Evolutionary conservation across 2,329 filamentous ascomycete species (phyloP).

Genomic region (Huntiella bhutanensis): DNA sequence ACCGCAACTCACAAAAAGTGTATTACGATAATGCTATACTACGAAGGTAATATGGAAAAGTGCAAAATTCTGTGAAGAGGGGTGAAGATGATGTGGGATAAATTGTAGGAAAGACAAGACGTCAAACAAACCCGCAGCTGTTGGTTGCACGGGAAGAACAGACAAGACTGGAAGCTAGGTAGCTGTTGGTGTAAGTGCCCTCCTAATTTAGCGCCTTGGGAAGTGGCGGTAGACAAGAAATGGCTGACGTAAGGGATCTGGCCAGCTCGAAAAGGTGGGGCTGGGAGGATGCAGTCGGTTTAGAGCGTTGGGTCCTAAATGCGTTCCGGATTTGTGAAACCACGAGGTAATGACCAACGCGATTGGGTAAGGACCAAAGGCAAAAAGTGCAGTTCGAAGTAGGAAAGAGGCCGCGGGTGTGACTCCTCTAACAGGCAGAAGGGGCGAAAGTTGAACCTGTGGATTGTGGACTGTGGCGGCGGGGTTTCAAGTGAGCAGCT

Average conservation of each 20-base stretch:
- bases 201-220: slow-evolving; percentile 1
- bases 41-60: not conserved
- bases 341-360: slow-evolving; percentile 9
- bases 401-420: not conserved
- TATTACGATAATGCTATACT: not conserved
- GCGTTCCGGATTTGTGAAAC: slow-evolving; percentile 7
- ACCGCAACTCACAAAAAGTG: not conserved
- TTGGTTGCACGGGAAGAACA: not conserved
- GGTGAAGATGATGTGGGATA: too few relatives aligned
- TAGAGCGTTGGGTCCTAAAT: slow-evolving; percentile 2
- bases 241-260: slow-evolving; percentile 2
- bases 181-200: not conserved
- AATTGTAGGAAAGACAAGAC: not conserved
- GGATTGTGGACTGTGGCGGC: too few relatives aligned
- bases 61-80: not conserved
- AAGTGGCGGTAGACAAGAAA: not conserved
- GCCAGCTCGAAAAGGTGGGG: slow-evolving; percentile 2
- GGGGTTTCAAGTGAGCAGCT: too few relatives aligned
- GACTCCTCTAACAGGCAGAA: not conserved
- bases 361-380: slow-evolving; percentile 5
- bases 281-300: not conserved
- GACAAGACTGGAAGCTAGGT: not conserved
- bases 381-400: not conserved
- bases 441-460: not conserved
- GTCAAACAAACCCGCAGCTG: not conserved